Base-by-base conservation (phyloP, 2,329 filamentous ascomycete genomes). In the Sporothrix schenckii region DNA sequence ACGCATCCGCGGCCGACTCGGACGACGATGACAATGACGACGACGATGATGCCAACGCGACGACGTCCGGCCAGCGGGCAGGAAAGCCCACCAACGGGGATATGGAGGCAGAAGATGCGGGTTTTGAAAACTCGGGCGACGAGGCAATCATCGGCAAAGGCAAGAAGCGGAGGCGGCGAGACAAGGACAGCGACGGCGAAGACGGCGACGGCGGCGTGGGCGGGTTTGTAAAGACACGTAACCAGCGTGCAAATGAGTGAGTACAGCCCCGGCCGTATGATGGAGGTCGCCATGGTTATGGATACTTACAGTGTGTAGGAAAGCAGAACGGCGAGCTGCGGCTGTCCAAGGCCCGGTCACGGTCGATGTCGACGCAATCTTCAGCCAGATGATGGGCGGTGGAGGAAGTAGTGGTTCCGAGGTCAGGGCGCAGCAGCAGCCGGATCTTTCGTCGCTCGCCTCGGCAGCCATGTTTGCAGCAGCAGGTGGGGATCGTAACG, bases 281-380 rank as follows among this genome's bases (percentile, higher is more conserved):
- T 7, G 6, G 3, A 44, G 41, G 41, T 14, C 11, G 9, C 11
- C 6, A 4, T 24, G 21, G 7, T 5, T 13, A 0, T 24, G n/a
- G 2, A 3, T 7, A 24, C 44, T 69, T 11, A 52, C 39, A 56
- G 3, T 27, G 4, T 47, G 1, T 27, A 88, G 86, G 74, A 87
- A 87, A 74, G 85, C 84, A 72, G 88, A 90, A 76, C 83, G 83
- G 68, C 86, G 84, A 72, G 80, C 83, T 13, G 80, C 84, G 2
- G 81, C 82, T 1, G 83, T 80, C 56, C 84, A 80, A 0, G 88
- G 86, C 0, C 87, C 87, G 0, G 86, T 91, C 30, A 92, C 90
- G 2, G 81, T 92, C 60, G 88, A 93, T 72, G 89, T 93, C 60
- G 89, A 93, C 74, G 87, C 87, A 30, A 78, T 93, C 1, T 93